A percentile compares a stretch with the other conserved stretches of the same genome.
These are phyloP conservation scores for Cardamine occulta DNA, from an alignment of 345 rosid species.

Conservation along the genomic window DNA sequence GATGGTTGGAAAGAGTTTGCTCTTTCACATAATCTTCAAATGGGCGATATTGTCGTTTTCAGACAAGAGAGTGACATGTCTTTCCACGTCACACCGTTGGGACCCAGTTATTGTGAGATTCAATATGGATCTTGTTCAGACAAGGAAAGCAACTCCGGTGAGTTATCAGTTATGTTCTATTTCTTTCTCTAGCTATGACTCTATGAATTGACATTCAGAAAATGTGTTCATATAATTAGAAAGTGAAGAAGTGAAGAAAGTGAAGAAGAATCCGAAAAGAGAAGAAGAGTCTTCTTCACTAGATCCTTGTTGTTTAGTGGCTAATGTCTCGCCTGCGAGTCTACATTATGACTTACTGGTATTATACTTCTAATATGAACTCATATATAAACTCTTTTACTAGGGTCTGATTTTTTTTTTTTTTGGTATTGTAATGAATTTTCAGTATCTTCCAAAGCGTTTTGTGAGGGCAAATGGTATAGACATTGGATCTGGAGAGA, in stretches of 20 bases:
- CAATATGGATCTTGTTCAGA: conserved; percentile 24
- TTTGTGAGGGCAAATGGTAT: conserved; percentile 10
- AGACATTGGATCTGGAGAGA: conserved; percentile 1
- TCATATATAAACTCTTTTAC: not conserved
- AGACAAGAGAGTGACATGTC: conserved; percentile 26
- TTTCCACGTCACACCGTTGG: conserved; percentile 28
- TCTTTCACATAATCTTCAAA: conserved; percentile 28
- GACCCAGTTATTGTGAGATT: conserved; percentile 34
- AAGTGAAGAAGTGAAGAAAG: no score
- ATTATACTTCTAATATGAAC: not conserved
- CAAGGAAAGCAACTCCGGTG: not conserved
- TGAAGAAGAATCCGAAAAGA: no score
- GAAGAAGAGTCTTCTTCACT: conserved; percentile 6
- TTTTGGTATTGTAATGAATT: not conserved
- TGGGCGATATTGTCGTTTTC: conserved; percentile 29
- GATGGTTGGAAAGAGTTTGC: conserved; percentile 36
- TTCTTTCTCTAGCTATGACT: not conserved
- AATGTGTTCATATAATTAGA: not conserved
- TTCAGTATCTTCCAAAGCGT: not conserved
- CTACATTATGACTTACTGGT: conserved; percentile 22
- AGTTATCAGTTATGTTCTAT: conserved; percentile 22
- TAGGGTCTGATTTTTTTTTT: not conserved
- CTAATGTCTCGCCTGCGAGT: not conserved
- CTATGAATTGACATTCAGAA: no score
- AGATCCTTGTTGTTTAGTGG: conserved; percentile 18